A percentile compares a stretch with the other conserved stretches of the same genome.
phyloP scores from a whole-genome alignment of 345 rosid species.

The Eucalyptus pauciflora region DNA sequence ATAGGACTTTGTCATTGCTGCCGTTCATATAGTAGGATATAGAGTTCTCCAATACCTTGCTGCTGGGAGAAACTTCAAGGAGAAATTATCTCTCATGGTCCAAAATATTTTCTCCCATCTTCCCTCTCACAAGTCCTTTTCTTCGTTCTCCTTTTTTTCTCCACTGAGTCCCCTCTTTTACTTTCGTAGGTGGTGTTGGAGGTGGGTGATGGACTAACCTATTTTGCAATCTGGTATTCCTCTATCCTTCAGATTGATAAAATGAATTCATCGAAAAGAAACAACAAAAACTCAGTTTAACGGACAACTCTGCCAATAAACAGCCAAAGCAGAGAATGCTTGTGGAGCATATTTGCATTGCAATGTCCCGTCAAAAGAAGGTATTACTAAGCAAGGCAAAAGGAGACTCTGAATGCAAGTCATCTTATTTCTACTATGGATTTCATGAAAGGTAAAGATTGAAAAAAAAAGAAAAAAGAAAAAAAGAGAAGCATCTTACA shows the following conservation, averaged over 20 bases:
- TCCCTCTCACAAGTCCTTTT: neutral
- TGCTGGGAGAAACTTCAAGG: neutral
- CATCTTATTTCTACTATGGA: neutral
- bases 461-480: neutral
- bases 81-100: neutral
- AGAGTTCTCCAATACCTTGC: neutral
- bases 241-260: neutral
- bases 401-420: neutral
- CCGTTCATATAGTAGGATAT: neutral
- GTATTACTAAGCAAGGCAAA: neutral
- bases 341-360: neutral
- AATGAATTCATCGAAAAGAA: neutral
- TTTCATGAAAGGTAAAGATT: neutral
- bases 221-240: fast-evolving
- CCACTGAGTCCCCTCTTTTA: neutral
- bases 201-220: neutral
- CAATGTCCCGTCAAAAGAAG: neutral
- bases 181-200: neutral
- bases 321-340: neutral
- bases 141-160: neutral
- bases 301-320: fast-evolving
- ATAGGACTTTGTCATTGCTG: neutral
- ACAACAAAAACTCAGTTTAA: neutral
- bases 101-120: neutral
- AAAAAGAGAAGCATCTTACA: neutral